phyloP scores from a whole-genome alignment of 306 rosid species.

The Vachellia pachyceras region DNA sequence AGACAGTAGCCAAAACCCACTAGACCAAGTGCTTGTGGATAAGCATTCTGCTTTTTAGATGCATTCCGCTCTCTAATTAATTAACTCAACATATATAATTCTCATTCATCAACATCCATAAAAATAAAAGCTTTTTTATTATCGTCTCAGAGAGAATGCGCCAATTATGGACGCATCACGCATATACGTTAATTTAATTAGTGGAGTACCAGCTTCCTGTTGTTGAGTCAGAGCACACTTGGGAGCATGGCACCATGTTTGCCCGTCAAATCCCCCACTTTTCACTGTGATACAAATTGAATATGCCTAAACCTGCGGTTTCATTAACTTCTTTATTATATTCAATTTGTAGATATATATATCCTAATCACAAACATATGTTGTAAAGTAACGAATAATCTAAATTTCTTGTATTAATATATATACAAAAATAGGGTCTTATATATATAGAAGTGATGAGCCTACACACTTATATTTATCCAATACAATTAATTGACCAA shows the following conservation, averaged over 20 bases:
- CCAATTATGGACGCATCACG: conserved; percentile 1
- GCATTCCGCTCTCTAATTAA: background rate
- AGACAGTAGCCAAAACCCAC: conserved; percentile 39
- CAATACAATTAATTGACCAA: too few species aligned
- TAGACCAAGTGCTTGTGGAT: background rate
- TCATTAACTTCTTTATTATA: background rate
- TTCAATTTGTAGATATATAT: background rate
- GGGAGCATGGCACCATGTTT: background rate
- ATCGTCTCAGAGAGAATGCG: background rate
- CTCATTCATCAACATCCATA: background rate
- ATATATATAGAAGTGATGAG: too few species aligned
- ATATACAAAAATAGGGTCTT: too few species aligned
- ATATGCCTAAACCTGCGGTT: background rate
- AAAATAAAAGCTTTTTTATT: background rate
- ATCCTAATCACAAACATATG: background rate
- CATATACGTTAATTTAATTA: background rate
- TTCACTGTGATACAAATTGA: background rate
- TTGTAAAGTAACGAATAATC: too few species aligned
- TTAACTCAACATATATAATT: background rate
- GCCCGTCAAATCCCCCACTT: background rate
- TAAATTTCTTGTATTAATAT: too few species aligned
- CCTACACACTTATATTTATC: too few species aligned
- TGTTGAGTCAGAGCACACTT: conserved; percentile 49
- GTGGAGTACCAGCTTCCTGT: conserved; percentile 31
- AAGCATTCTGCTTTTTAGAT: background rate